phyloP scores from a whole-genome alignment of 2,329 filamentous ascomycete genomes.

The Fusarium redolens region DNA sequence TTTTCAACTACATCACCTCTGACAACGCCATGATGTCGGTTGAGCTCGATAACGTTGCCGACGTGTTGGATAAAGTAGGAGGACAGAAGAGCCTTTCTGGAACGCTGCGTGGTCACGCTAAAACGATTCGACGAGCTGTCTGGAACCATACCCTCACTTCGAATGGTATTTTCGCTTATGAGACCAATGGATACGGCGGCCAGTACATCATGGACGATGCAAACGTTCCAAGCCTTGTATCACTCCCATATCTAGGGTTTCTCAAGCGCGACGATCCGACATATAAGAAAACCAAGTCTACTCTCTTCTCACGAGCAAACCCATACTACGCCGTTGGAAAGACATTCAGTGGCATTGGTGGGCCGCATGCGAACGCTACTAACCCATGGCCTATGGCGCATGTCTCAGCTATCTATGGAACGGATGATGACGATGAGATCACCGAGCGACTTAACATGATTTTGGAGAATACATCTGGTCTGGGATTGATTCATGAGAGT shows the following conservation, averaged over 20 bases:
- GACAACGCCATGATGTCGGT: constrained; percentile 32
- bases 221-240: constrained; percentile 20
- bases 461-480: constrained; percentile 14
- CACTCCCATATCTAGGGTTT: constrained; percentile 13
- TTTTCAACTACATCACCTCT: constrained; percentile 27
- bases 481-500: constrained; percentile 20
- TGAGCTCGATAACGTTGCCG: constrained; percentile 12
- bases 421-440: constrained; percentile 6
- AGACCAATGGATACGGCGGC: constrained; percentile 22
- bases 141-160: constrained; percentile 20
- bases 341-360: constrained; percentile 13
- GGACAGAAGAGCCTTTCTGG: background rate
- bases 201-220: constrained; percentile 35
- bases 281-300: constrained; percentile 14
- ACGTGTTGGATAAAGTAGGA: background rate
- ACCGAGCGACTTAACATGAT: constrained; percentile 1
- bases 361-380: constrained; percentile 15
- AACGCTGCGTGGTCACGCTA: background rate
- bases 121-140: constrained; percentile 1
- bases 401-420: constrained; percentile 16
- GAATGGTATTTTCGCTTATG: constrained; percentile 17
- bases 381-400: constrained; percentile 26
- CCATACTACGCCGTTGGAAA: constrained; percentile 16
- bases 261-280: constrained; percentile 4
- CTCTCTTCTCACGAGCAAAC: constrained; percentile 13